A percentile compares a stretch with the other conserved stretches of the same genome.
Evolutionary conservation across 257 asterid genomes (phyloP).

Genomic region (Nicotiana paniculata): DNA sequence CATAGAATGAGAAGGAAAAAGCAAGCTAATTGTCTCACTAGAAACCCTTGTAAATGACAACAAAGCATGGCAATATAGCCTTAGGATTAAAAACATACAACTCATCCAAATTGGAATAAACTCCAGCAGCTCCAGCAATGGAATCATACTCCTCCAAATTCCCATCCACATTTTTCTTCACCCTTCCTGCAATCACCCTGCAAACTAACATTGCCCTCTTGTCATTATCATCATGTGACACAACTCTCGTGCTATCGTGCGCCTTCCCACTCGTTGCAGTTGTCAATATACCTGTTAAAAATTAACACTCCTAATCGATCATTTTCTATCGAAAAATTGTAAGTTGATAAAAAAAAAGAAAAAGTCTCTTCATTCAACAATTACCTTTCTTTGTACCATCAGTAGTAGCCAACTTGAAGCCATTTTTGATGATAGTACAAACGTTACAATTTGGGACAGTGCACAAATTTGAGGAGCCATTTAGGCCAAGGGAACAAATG

Average conservation of each 20-base stretch:
- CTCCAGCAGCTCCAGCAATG: constrained; percentile 53
- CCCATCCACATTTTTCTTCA: constrained; percentile 60
- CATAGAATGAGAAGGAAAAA: background rate
- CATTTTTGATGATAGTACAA: constrained; percentile 56
- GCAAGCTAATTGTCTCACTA: constrained; percentile 13
- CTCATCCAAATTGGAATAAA: constrained; percentile 76
- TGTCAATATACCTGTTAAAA: constrained; percentile 34
- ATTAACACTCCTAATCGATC: background rate
- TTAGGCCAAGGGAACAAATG: constrained; percentile 73
- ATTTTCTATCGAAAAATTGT: background rate
- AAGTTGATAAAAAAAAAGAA: no score
- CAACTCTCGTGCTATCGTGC: constrained; percentile 45
- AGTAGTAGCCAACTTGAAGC: constrained; percentile 37
- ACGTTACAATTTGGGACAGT: constrained; percentile 51
- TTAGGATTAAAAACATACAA: constrained; percentile 64
- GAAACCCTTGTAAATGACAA: constrained; percentile 64
- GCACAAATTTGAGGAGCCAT: constrained; percentile 79
- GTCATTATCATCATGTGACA: constrained; percentile 29
- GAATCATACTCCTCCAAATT: constrained; percentile 68
- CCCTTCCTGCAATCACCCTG: constrained; percentile 82
- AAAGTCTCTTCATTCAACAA: background rate
- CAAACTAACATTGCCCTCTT: constrained; percentile 86
- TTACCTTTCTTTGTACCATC: constrained; percentile 27
- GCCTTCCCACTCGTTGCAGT: constrained; percentile 82
- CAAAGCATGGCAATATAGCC: constrained; percentile 94